Percentiles rank a stretch among this genome's conserved stretches.
phyloP scores from a whole-genome alignment of 73 alveolate genomes.

The Stentor coeruleus region DNA sequence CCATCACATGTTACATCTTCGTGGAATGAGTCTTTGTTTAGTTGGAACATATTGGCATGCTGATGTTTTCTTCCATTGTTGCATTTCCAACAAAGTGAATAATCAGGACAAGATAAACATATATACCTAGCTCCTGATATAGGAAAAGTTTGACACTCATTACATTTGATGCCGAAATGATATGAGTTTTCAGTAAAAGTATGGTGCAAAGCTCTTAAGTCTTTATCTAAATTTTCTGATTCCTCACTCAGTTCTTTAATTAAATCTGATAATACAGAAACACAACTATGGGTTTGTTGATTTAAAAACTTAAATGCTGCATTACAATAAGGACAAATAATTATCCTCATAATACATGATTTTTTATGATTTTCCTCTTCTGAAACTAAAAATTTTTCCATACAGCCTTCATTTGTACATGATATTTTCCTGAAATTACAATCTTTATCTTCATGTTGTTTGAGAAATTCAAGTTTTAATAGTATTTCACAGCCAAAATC shows the following conservation, averaged over 20 bases:
- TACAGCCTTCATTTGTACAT: slow-evolving; percentile 12
- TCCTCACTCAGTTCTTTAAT: background rate
- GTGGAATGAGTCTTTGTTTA: background rate
- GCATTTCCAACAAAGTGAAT: background rate
- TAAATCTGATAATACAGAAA: background rate
- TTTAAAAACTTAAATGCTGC: background rate
- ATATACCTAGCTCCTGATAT: background rate
- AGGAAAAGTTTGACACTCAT: slow-evolving; percentile 14
- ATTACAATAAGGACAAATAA: slow-evolving; percentile 9
- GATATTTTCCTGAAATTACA: background rate
- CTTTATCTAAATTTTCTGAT: background rate
- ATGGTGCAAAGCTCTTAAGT: background rate
- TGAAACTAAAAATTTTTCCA: background rate
- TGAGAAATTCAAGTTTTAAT: background rate
- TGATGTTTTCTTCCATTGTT: background rate
- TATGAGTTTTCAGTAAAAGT: background rate
- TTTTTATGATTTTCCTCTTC: slow-evolving; percentile 17
- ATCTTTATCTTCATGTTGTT: background rate
- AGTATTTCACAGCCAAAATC: slow-evolving; percentile 3
- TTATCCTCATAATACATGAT: background rate
- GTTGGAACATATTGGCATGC: background rate
- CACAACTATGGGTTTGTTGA: background rate
- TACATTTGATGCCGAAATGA: background rate
- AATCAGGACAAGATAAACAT: slow-evolving; percentile 10
- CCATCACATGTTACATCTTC: slow-evolving; percentile 21